Evolutionary conservation across 2,329 filamentous ascomycete genomes (phyloP).

Genomic region (Pseudonectria buxi): DNA sequence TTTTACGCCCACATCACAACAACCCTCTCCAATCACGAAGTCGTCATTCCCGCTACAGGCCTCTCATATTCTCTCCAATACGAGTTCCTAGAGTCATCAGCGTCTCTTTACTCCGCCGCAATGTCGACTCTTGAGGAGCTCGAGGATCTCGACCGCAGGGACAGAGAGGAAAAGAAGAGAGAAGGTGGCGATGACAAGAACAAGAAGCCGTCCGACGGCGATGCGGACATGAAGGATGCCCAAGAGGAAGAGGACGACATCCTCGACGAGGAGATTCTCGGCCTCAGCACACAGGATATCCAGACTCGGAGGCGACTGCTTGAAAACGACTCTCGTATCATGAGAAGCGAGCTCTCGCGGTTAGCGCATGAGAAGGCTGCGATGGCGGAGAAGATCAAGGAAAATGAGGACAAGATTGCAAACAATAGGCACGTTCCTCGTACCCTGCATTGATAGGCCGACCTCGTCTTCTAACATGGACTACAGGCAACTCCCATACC

Average conservation of each 20-base stretch:
- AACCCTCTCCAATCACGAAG: neutral
- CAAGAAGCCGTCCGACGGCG: conserved; percentile 53
- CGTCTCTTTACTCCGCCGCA: conserved; percentile 22
- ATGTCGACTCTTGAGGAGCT: conserved; percentile 93
- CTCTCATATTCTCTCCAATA: neutral
- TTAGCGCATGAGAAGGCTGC: conserved; percentile 90
- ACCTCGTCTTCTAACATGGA: conserved; percentile 3
- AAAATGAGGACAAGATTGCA: conserved; percentile 97
- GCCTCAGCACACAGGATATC: conserved; percentile 90
- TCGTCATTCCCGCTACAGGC: neutral
- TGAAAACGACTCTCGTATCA: conserved; percentile 96
- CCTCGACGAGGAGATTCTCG: conserved; percentile 88
- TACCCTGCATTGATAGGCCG: neutral
- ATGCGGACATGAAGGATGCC: conserved; percentile 88
- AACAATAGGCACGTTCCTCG: conserved; percentile 76
- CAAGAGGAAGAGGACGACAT: conserved; percentile 69
- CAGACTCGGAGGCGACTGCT: conserved; percentile 82
- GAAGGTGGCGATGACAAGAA: conserved; percentile 28
- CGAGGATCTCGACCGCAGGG: conserved; percentile 77
- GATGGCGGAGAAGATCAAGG: conserved; percentile 99
- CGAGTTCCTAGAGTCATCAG: neutral
- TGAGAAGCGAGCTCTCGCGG: conserved; percentile 94
- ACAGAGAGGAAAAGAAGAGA: conserved; percentile 61
- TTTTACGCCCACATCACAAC: neutral
- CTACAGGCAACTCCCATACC: conserved; percentile 85